Evolutionary conservation across 768 basidiomycete species (phyloP), one percentile per base, ranked within the genome.

Genomic region (Jaapia argillacea): DNA sequence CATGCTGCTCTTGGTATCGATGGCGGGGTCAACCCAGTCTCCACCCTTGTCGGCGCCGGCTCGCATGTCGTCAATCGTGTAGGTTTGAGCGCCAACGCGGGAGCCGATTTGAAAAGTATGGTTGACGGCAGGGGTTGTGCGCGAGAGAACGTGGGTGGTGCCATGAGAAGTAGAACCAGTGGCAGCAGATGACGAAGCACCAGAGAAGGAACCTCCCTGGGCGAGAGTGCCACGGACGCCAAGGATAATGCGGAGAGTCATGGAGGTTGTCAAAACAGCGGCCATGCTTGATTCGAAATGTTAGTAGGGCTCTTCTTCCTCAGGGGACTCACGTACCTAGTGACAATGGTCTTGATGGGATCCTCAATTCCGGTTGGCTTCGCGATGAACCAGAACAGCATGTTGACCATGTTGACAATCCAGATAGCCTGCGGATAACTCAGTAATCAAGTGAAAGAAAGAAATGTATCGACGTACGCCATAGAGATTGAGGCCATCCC

Each of bases 341-440:
- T 85, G 35, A 88, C 76, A 56, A 88, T 85, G 26, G 87, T 89
- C 58, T 75, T 81, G 68, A 90, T 75, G 47, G 83, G 74, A 61
- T 91, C 87, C 0, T 54, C 43, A 18, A 51, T 37, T 39, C 64
- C 75, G 37, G 77, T 80, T 21, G 87, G 83, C 41, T 58, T 78
- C 59, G 82, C 75, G 64, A 85, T 76, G 65, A 91, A 88, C 81
- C 85, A 89, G 72, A 88, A 91, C 58, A 88, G 63, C 58, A 86
- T 71, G 68, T 89, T 91, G 65, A 72, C 69, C 62, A 86, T 72
- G 71, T 91, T 87, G 51, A 89, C 81, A 51, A 80, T 51, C 70
- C 77, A 81, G 59, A 90, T 75, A 26, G 87, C 72, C 74, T 77
- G 41, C 37, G 18, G 26, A 10, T 20, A 20, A 23, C 22, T 20